Evolutionary conservation across 2,329 filamentous ascomycete species (phyloP).

Genomic region (Microdochium bolleyi): DNA sequence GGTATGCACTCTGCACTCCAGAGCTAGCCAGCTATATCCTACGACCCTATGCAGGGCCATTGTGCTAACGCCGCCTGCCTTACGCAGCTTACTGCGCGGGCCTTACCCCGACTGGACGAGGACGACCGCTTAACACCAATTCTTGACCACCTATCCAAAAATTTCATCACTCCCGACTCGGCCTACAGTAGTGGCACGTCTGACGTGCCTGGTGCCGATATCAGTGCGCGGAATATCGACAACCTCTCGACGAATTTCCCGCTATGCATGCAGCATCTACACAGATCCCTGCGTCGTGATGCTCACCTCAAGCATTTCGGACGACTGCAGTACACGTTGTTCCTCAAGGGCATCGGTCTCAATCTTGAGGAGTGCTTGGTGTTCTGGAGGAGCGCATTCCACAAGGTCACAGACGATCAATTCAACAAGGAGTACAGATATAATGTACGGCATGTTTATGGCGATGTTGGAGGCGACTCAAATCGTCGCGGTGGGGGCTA

Average conservation of each 20-base stretch:
- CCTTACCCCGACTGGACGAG: conserved; percentile 86
- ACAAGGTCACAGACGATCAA: conserved; percentile 80
- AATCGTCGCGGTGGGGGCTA: conserved; percentile 85
- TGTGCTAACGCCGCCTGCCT: conserved; percentile 4
- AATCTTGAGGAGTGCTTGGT: conserved; percentile 83
- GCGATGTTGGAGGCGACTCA: conserved; percentile 87
- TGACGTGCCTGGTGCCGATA: conserved; percentile 60
- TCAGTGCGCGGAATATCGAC: conserved; percentile 75
- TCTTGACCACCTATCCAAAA: conserved; percentile 77
- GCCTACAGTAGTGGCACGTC: conserved; percentile 62
- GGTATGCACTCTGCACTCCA: conserved; percentile 34
- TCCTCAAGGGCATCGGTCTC: conserved; percentile 91
- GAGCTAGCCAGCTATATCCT: conserved; percentile 1
- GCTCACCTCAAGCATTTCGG: conserved; percentile 90
- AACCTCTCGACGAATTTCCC: conserved; percentile 75
- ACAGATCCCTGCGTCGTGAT: conserved; percentile 77
- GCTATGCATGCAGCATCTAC: conserved; percentile 88
- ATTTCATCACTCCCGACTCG: conserved; percentile 87
- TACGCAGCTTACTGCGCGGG: conserved; percentile 72
- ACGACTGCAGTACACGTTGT: conserved; percentile 88
- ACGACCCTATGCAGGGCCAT: background rate
- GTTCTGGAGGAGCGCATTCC: conserved; percentile 87
- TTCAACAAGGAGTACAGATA: conserved; percentile 98
- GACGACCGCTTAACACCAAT: conserved; percentile 77
- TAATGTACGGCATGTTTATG: conserved; percentile 91